A percentile compares a stretch with the other conserved stretches of the same genome.
These are phyloP conservation scores for Trametes versicolor DNA, from an alignment of 1,284 basidiomycete species.

Conservation along the genomic window DNA sequence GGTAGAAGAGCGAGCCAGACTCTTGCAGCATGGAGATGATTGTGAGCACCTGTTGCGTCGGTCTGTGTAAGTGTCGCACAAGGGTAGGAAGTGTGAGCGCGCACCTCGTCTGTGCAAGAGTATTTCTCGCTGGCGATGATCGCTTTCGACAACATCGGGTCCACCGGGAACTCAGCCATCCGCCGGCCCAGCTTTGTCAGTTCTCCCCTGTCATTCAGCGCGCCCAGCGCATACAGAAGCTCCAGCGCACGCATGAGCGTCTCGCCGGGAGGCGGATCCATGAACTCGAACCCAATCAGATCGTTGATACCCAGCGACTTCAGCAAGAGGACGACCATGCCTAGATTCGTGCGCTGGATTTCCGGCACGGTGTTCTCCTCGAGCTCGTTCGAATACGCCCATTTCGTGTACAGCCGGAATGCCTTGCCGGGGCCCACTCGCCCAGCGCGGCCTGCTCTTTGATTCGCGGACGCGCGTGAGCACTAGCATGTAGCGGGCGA, in stretches of 20 bases:
- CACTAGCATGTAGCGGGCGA: slow-evolving; percentile 59
- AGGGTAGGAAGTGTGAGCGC: slow-evolving; percentile 11
- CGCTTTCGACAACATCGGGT: slow-evolving; percentile 96
- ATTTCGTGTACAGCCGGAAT: slow-evolving; percentile 97
- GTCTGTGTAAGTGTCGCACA: background rate
- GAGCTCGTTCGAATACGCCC: slow-evolving; percentile 95
- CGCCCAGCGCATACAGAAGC: slow-evolving; percentile 94
- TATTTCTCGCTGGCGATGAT: slow-evolving; percentile 97
- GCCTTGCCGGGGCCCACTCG: slow-evolving; percentile 99
- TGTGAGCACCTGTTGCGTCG: slow-evolving; percentile 78
- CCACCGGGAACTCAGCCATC: slow-evolving; percentile 99
- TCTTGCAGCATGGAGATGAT: slow-evolving; percentile 99
- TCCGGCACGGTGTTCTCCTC: slow-evolving; percentile 98
- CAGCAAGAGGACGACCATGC: slow-evolving; percentile 94
- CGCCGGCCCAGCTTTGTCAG: slow-evolving; percentile 94
- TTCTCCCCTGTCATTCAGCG: slow-evolving; percentile 96
- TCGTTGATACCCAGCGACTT: slow-evolving; percentile 98
- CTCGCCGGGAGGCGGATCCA: slow-evolving; percentile 98
- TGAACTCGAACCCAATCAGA: slow-evolving; percentile 98
- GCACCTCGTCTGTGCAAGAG: slow-evolving; percentile 95
- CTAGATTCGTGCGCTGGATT: slow-evolving; percentile 97
- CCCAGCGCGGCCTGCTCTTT: slow-evolving; percentile 96
- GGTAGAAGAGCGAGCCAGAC: slow-evolving; percentile 93
- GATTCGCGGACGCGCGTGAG: slow-evolving; percentile 96
- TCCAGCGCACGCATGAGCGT: slow-evolving; percentile 97